Evolutionary conservation across 345 rosid species (phyloP).

Genomic region (Eucalyptus sp.): DNA sequence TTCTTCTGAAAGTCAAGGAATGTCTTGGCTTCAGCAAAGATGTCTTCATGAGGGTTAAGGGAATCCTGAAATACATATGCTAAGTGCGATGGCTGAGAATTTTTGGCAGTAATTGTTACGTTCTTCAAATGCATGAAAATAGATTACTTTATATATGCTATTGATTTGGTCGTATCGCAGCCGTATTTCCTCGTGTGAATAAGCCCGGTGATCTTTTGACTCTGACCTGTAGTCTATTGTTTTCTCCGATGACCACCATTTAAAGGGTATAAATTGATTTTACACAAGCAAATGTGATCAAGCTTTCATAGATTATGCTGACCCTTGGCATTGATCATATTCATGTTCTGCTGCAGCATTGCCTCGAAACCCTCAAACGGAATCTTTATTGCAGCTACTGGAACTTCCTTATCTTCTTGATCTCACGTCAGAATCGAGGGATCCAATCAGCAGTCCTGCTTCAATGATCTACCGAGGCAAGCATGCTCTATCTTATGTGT

Average conservation of each 20-base stretch:
- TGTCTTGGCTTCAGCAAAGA: background rate
- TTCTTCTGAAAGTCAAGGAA: background rate
- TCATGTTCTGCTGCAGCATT: constrained; percentile 18
- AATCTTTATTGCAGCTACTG: constrained; percentile 60
- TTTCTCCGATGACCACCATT: background rate
- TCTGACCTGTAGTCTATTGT: background rate
- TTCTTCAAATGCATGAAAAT: background rate
- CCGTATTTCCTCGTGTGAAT: background rate
- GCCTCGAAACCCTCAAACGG: constrained; percentile 66
- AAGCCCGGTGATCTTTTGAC: background rate
- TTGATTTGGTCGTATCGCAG: background rate
- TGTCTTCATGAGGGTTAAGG: background rate
- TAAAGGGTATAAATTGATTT: background rate
- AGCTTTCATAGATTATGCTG: background rate
- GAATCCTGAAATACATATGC: background rate
- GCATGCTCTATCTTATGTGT: background rate
- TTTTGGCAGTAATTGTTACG: background rate
- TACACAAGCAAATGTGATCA: background rate
- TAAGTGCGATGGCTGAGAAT: background rate
- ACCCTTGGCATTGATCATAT: background rate
- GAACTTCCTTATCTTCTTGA: constrained; percentile 83
- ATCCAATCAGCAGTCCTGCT: constrained; percentile 8
- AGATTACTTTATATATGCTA: background rate
- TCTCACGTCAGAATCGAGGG: constrained; percentile 24
- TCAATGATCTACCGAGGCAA: constrained; percentile 31